Percentiles rank a stretch among this genome's conserved stretches.
Evolutionary conservation across 768 basidiomycete genomes (phyloP).

Genomic region (Auriscalpium vulgare): DNA sequence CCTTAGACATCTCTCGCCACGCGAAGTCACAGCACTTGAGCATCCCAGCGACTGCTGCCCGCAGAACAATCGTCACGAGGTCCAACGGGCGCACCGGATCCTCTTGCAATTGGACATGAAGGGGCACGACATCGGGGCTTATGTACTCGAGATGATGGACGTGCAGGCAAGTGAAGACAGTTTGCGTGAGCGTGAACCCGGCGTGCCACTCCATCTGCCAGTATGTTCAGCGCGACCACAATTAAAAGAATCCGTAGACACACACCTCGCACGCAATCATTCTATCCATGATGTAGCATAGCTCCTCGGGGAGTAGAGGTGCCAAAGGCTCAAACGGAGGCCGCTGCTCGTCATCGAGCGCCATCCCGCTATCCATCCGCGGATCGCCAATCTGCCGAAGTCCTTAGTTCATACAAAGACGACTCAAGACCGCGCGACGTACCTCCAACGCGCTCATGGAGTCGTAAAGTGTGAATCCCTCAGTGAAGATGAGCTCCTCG

Average conservation of each 20-base stretch:
- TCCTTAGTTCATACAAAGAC: constrained; percentile 2
- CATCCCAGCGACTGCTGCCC: constrained; percentile 57
- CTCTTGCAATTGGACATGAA: constrained; percentile 10
- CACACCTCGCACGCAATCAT: constrained; percentile 72
- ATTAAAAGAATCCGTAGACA: constrained; percentile 7
- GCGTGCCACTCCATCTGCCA: constrained; percentile 80
- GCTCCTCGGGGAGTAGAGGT: constrained; percentile 64
- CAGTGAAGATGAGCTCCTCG: constrained; percentile 56
- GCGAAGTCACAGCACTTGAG: constrained; percentile 77
- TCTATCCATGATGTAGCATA: constrained; percentile 85
- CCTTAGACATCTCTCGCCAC: constrained; percentile 76
- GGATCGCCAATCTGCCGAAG: constrained; percentile 74
- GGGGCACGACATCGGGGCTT: constrained; percentile 43
- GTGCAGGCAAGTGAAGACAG: constrained; percentile 73
- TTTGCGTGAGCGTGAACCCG: constrained; percentile 80
- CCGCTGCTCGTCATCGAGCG: constrained; percentile 30
- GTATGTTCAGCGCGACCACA: constrained; percentile 8
- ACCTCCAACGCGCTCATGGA: constrained; percentile 95
- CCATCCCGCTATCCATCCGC: constrained; percentile 77
- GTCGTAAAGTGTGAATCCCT: constrained; percentile 69
- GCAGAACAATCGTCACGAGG: constrained; percentile 61
- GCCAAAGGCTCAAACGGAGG: constrained; percentile 56
- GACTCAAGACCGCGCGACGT: constrained; percentile 18
- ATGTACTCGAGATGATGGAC: constrained; percentile 57
- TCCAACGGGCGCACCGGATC: constrained; percentile 48